Base-by-base conservation (phyloP, 768 basidiomycete genomes). In the Calocybe cyanea region DNA sequence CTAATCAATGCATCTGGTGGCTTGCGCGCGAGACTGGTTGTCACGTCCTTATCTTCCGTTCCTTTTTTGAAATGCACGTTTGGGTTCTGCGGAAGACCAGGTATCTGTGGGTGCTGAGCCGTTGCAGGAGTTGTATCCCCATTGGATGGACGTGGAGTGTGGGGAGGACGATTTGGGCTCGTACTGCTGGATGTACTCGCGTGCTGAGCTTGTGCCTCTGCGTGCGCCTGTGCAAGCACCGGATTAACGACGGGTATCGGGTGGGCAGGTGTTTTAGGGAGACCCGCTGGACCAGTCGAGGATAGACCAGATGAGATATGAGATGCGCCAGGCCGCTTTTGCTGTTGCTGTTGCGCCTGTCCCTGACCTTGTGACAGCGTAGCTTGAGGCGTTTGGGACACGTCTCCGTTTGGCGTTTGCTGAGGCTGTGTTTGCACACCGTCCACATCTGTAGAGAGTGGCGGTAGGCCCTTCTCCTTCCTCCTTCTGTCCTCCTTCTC, bases 401-500 rank as follows among this genome's bases (percentile, higher is more conserved):
- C 40, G 17, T 43, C 42, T 3, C 31, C 21, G 13, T 34, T 35
- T 15, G 14, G 18, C 38, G 15, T 15, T 25, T 19, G 23, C 13
- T 44, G 25, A 3, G 44, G 32, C 4, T 49, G 54, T 14, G 50
- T 41, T 18, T 3, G 11, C 3, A 5, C 18, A 13, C 11, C 35
- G 6, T 7, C 43, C 4, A 30, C 15, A 8, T 34, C 17, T 21
- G 11, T 25, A 3, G 3, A 24, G 7, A 32, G 41, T 18, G 45
- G 25, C 5, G 43, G 40, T 18, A 52, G 32, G 31, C 59, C 61
- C 45, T 53, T 60, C 39, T 64, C 63, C 51, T 56, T 61, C 55
- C 54, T 55, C 54, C 58, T 61, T 62, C 67, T 73, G 53, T 73
- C 69, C 58, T 75, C 77, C 61, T 57, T 63, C 42, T 70, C 67